Percentiles rank a stretch among this genome's conserved stretches.
Conservation (phyloP, 495 filamentous ascomycete genomes). For the Niebla homalea region DNA sequence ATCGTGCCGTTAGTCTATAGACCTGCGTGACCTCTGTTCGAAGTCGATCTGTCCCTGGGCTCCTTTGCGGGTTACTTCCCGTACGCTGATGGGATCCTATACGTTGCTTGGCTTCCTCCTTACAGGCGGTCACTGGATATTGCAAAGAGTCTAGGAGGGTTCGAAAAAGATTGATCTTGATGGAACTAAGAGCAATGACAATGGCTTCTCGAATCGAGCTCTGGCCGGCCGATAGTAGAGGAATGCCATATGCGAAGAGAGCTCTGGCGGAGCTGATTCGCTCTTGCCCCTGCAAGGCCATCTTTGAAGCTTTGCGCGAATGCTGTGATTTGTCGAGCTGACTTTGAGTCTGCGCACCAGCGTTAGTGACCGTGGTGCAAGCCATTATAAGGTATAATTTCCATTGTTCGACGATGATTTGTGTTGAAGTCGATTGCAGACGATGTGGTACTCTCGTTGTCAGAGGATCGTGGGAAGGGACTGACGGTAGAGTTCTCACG, state of each 20-base stretch:
- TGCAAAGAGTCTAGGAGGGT: conserved; percentile 84
- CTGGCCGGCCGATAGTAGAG: conserved; percentile 64
- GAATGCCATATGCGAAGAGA: conserved; percentile 82
- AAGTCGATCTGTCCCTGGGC: conserved; percentile 72
- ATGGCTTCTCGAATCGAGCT: conserved; percentile 74
- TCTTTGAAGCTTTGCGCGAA: conserved; percentile 64
- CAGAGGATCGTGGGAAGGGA: conserved; percentile 36
- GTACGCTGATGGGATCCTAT: conserved; percentile 55
- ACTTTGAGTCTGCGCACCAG: conserved; percentile 52
- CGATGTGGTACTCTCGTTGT: conserved; percentile 32
- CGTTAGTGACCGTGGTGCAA: conserved; percentile 84
- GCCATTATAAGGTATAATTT: conserved; percentile 97
- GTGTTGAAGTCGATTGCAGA: conserved; percentile 59
- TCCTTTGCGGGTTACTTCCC: conserved; percentile 53
- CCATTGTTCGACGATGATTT: conserved; percentile 92
- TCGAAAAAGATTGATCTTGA: conserved; percentile 90
- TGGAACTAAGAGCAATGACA: conserved; percentile 83
- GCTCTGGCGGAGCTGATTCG: conserved; percentile 73
- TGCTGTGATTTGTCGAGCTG: conserved; percentile 58
- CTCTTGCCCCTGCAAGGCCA: conserved; percentile 50
- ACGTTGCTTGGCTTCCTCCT: conserved; percentile 77
- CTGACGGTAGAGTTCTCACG: conserved; percentile 45
- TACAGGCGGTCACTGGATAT: conserved; percentile 64
- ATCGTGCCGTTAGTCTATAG: conserved; percentile 86
- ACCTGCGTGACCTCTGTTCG: conserved; percentile 92